Evolutionary conservation across 2,329 filamentous ascomycete genomes (phyloP), one percentile per base, ranked within the genome.

Genomic region (Paramyrothecium sp.): DNA sequence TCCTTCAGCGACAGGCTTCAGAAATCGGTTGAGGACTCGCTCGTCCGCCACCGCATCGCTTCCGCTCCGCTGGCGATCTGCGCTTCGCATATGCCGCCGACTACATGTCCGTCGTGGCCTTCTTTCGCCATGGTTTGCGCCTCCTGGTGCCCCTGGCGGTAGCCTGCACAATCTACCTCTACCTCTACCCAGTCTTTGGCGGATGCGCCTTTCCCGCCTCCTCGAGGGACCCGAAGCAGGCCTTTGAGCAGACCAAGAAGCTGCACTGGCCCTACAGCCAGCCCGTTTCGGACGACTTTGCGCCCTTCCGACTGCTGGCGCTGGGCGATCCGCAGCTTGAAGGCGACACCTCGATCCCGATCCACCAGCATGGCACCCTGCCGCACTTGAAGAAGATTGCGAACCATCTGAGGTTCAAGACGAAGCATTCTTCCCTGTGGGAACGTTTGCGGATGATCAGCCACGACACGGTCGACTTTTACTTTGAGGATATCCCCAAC

Each of bases 271-370:
- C 74, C 2, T 72, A 65, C 22, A 48, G 64, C 7, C 7, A 61
- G 7, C 58, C 65, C 2, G 38, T 65, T 22, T 60, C 64, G n/a
- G 54, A 58, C n/a, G 53, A 57, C 57, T 65, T 65, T 65, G 91
- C 92, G 3, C 91, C 92, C 0, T 97, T 98, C 68, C 85, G 94
- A 57, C 85, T 98, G 3, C 87, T 98, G 16, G 87, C 92, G 1
- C 84, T 98, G 21, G 94, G 90, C 59, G 94, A 98, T 72, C 94
- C 94, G 5, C 94, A 98, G 72, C 84, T 98, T 55, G 94, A 98
- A 75, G 94, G 94, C 65, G 91, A 97, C 70, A 92, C 89, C 2
- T 92, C 91, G 7, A 88, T 97, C 23, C 89, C 88, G 17, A 81
- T 80, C 54, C 76, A 78, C 38, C 77, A 81, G 61, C 72, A 81